Base-by-base conservation (phyloP, 1,284 basidiomycete species). In the Rhodofomes roseus region DNA sequence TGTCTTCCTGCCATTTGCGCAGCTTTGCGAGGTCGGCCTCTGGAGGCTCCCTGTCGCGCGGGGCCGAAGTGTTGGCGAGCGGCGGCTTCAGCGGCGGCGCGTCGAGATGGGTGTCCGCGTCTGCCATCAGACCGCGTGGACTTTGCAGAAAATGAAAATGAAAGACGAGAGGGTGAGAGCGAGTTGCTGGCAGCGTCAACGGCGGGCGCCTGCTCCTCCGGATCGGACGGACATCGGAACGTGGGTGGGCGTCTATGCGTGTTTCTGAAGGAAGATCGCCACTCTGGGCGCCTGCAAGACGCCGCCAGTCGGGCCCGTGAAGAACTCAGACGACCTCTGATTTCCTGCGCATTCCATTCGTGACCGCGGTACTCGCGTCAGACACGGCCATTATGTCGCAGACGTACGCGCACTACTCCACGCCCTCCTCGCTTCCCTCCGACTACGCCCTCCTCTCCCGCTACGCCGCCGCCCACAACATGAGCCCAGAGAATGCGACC, bases 1-100 rank as follows among this genome's bases (percentile, higher is more conserved):
- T 84, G 58, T 82, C 80, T 68, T 88, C 82, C 68, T 90, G 87
- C 89, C 85, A 90, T 74, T 82, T 77, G 51, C 77, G 70, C 4
- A 91, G 70, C 62, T 84, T 84, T 50, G 86, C 82, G 1, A 83
- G 48, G 52, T 80, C 75, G 4, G 65, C 68, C 0, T 65, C 67
- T 11, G 75, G 74, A 4, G 84, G 83, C 62, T 88, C 85, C 44
- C 76, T 71, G 67, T 87, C 84, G 37, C 79, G 72, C 3, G 84
- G 82, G 3, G 79, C 73, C 2, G 81, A 77, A 0, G 84, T 77
- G 64, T 81, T 79, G 14, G 79, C 79, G 41, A 87, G 72, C 11
- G 85, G 85, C 16, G 82, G 79, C 58, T 71, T 74, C 25, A 85
- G 68, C 2, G 73, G 68, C 54, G 77, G 74, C 53, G 67, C 57